Evolutionary conservation across 768 basidiomycete species (phyloP).

Genomic region (Xerocomus spinulosus): DNA sequence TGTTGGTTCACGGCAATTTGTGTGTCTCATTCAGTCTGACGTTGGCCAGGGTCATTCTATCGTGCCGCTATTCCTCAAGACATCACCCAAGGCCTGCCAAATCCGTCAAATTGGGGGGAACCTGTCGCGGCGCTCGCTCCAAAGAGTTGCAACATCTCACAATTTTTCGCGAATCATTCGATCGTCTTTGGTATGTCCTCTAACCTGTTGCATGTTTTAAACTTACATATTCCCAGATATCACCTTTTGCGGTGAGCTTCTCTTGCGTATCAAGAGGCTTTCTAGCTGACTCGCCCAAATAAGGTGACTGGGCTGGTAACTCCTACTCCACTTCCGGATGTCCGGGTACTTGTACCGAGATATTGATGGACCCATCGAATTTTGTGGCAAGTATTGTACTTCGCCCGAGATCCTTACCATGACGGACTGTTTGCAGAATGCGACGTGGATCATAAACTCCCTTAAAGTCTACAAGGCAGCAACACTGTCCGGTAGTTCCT

Average conservation of each 20-base stretch:
- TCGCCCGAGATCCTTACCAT: background rate
- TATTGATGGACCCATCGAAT: constrained; percentile 62
- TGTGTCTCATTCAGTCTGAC: constrained; percentile 1
- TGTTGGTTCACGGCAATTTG: constrained; percentile 42
- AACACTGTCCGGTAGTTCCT: constrained; percentile 37
- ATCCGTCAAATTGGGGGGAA: constrained; percentile 63
- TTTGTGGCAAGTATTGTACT: constrained; percentile 52
- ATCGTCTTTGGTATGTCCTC: constrained; percentile 64
- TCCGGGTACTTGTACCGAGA: constrained; percentile 65
- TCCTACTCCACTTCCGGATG: constrained; percentile 70
- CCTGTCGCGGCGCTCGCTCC: constrained; percentile 61
- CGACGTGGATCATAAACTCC: constrained; percentile 75
- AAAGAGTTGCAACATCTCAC: constrained; percentile 49
- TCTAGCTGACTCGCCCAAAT: constrained; percentile 9
- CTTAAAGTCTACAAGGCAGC: constrained; percentile 71
- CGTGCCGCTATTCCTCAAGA: constrained; percentile 71
- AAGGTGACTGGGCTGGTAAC: constrained; percentile 84
- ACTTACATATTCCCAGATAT: constrained; percentile 49
- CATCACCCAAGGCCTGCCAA: constrained; percentile 54
- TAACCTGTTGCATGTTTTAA: background rate
- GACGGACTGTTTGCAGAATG: constrained; percentile 47
- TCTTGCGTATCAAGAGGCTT: background rate
- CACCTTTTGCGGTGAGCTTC: constrained; percentile 67
- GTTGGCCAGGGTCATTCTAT: constrained; percentile 69
- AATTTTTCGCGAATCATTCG: constrained; percentile 64